Evolutionary conservation across 202 grass and related monocot genomes (phyloP).

Genomic region (Schoenoplectus triqueter): DNA sequence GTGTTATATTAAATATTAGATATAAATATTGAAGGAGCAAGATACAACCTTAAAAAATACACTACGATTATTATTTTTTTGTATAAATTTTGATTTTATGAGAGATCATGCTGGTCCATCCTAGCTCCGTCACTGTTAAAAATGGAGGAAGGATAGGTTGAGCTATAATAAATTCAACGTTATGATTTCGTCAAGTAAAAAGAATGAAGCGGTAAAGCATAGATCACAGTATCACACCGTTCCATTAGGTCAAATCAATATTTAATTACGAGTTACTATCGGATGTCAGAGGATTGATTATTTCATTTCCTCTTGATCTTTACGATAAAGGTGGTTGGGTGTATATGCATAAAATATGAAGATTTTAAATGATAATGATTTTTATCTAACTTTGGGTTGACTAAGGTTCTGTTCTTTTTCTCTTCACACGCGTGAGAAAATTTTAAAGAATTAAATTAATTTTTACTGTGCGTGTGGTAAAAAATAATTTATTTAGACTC

Average conservation of each 20-base stretch:
- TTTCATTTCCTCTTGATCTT: slow-evolving; percentile 15
- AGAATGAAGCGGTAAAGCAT: background rate
- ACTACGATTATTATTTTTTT: too few relatives aligned
- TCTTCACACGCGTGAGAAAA: too few relatives aligned
- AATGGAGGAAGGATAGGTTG: background rate
- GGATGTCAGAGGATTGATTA: background rate
- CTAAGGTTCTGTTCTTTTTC: too few relatives aligned
- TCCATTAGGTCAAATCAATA: background rate
- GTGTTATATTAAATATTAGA: too few relatives aligned
- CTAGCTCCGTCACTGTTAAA: too few relatives aligned
- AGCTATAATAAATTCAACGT: slow-evolving; percentile 19
- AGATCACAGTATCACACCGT: background rate
- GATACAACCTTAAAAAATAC: too few relatives aligned
- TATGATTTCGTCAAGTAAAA: background rate
- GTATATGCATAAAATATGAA: background rate
- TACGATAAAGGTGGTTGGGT: background rate
- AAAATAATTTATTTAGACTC: too few relatives aligned
- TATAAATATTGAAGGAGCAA: too few relatives aligned
- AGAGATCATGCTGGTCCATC: too few relatives aligned
- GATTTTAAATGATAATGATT: slow-evolving; percentile 22
- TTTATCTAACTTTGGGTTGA: background rate
- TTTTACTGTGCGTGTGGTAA: too few relatives aligned
- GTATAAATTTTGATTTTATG: too few relatives aligned
- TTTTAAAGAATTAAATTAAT: too few relatives aligned
- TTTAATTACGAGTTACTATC: background rate